Conservation (phyloP, 1,139 yeast species). For the Yamadazyma diddensiae region DNA sequence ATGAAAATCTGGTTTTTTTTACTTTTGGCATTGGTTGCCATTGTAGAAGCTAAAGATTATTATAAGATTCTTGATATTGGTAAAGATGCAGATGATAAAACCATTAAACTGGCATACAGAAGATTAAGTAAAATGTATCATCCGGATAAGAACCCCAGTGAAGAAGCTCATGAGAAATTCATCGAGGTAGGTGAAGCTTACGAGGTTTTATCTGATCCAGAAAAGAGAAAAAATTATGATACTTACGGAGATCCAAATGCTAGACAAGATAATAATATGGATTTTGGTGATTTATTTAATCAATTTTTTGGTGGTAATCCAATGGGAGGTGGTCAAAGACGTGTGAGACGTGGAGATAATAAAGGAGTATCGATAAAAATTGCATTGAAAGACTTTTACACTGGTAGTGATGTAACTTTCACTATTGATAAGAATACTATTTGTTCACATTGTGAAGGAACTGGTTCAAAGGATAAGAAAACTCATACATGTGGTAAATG, state of each 20-base stretch:
- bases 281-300: constrained; percentile 69
- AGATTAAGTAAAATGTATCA: constrained; percentile 83
- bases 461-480: constrained; percentile 80
- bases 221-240: constrained; percentile 73
- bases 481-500: constrained; percentile 64
- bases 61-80: constrained; percentile 62
- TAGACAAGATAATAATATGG: constrained; percentile 38
- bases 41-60: constrained; percentile 20
- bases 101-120: constrained; percentile 85
- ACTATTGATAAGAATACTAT: constrained; percentile 67
- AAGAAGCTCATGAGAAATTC: constrained; percentile 79
- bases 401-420: constrained; percentile 63
- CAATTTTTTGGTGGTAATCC: constrained; percentile 71
- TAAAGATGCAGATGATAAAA: constrained; percentile 69
- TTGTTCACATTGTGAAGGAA: constrained; percentile 76
- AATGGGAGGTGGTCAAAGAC: constrained; percentile 35
- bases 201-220: constrained; percentile 76
- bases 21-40: constrained; percentile 5
- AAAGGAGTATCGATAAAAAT: constrained; percentile 56
- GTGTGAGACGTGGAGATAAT: constrained; percentile 61
- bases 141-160: constrained; percentile 89
- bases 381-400: constrained; percentile 63
- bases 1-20: constrained; percentile 9
- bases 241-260: constrained; percentile 77
- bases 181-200: constrained; percentile 93